Base-by-base conservation (phyloP, 2,329 filamentous ascomycete genomes). In the Penicillium sp. region DNA sequence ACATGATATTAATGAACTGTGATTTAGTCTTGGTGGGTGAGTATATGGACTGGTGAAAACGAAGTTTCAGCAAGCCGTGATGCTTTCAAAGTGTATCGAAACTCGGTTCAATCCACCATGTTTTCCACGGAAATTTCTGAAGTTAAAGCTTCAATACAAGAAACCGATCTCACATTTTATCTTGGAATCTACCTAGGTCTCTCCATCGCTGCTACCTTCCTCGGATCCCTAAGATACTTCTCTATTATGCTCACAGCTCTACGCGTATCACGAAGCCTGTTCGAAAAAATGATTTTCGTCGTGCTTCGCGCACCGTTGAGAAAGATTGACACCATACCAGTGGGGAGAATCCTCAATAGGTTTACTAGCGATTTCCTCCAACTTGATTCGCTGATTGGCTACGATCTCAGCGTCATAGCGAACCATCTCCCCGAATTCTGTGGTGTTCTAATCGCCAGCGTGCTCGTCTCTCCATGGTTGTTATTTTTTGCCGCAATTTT, bases 251-350 rank as follows among this genome's bases (percentile, higher is more conserved):
- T 76, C 9, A 84, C 86, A 50, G 87, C 87, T 16, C 78, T 91
- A 63, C 80, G 79, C 57, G 88, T 88, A 2, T 90, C 87, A 18
- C 78, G 83, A 40, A 74, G 74, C 46, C 77, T 92, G 3, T 92
- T 91, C 61, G 79, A 83, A 23, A 81, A 81, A 55, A 81, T 91
- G 60, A 83, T 86, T 43, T 84, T 83, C 61, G 79, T 83, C 0
- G 80, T 93, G 8, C 77, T 93, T 5, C 82, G 87, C 18, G 85
- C 89, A 6, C 89, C 88, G 1, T 77, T 92, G 18, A 79, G 88
- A 60, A 91, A 88, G 87, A 79, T 93, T 40, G 89, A 93, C 66
- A 92, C 89, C 0, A 86, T 91, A 0, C 90, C 89, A 0, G 77
- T 90, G 1, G 89, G 90, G 1, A 83, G 89, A 45, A 83, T 92